Percentiles rank a stretch among this genome's conserved stretches.
These are phyloP conservation scores for Pneumocystis oryctolagi DNA, from an alignment of 1,139 yeast genomes.

Conservation along the genomic window DNA sequence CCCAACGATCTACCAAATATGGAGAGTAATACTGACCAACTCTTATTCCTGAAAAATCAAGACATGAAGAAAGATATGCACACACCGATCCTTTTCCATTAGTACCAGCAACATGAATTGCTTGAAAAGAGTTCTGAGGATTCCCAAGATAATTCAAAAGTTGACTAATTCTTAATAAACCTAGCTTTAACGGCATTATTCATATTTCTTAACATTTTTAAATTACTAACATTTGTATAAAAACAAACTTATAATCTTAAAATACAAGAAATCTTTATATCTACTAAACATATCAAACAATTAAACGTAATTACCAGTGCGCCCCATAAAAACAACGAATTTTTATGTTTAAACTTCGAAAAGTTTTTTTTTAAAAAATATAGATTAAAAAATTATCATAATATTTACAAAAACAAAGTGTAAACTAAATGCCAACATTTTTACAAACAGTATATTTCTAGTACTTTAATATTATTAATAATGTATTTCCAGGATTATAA, in stretches of 20 bases:
- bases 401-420: not conserved
- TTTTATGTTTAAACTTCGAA: not conserved
- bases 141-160: conserved; percentile 7
- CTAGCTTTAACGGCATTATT: conserved; percentile 8
- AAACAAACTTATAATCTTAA: not conserved
- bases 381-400: not conserved
- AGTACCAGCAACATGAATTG: conserved; percentile 90
- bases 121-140: conserved; percentile 24
- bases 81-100: conserved; percentile 98
- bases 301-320: not conserved
- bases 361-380: not conserved
- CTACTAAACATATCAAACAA: not conserved
- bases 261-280: not conserved
- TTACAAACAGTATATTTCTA: not conserved
- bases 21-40: conserved; percentile 92
- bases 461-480: not conserved
- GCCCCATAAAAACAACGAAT: not conserved
- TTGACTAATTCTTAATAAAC: conserved; percentile 9
- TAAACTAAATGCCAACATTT: not conserved
- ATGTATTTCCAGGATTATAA: not conserved
- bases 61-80: conserved; percentile 76
- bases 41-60: conserved; percentile 39
- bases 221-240: not conserved
- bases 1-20: conserved; percentile 83
- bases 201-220: not conserved